Conservation (phyloP, 495 filamentous ascomycete species). For the Peziza echinospora region DNA sequence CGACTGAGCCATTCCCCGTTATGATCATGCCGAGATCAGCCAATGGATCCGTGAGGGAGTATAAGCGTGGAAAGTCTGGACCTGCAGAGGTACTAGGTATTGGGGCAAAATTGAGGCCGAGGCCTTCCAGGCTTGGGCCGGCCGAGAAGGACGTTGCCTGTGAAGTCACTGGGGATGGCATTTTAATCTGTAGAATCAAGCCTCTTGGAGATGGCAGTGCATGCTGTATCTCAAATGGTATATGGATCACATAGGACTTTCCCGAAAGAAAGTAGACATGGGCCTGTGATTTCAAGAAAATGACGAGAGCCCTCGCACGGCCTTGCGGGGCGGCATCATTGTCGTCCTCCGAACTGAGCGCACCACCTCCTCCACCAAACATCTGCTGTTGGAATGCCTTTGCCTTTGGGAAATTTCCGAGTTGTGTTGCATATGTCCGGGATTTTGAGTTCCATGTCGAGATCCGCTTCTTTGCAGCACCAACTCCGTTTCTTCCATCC, state of each 20-base stretch:
- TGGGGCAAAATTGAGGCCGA: slow-evolving; percentile 6
- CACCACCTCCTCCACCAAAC: slow-evolving; percentile 8
- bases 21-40: slow-evolving; percentile 72
- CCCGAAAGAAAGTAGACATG: slow-evolving; percentile 84
- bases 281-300: slow-evolving; percentile 79
- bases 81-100: slow-evolving; percentile 22
- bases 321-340: slow-evolving; percentile 1
- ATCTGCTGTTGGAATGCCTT: neutral
- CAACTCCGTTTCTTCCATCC: slow-evolving; percentile 5
- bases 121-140: slow-evolving; percentile 14
- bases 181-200: slow-evolving; percentile 63
- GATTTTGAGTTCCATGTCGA: slow-evolving; percentile 19
- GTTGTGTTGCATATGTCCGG: slow-evolving; percentile 18
- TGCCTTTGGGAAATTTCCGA: slow-evolving; percentile 18
- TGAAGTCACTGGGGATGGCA: slow-evolving; percentile 15
- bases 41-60: slow-evolving; percentile 69
- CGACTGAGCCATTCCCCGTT: slow-evolving; percentile 20
- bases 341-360: slow-evolving; percentile 4
- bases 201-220: slow-evolving; percentile 66
- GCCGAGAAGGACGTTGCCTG: slow-evolving; percentile 19
- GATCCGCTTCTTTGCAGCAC: slow-evolving; percentile 13
- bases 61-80: slow-evolving; percentile 47
- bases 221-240: slow-evolving; percentile 82
- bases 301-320: slow-evolving; percentile 53
- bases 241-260: slow-evolving; percentile 68